Conservation (phyloP, 2,329 filamentous ascomycete genomes). For the Claviceps cyperi region DNA sequence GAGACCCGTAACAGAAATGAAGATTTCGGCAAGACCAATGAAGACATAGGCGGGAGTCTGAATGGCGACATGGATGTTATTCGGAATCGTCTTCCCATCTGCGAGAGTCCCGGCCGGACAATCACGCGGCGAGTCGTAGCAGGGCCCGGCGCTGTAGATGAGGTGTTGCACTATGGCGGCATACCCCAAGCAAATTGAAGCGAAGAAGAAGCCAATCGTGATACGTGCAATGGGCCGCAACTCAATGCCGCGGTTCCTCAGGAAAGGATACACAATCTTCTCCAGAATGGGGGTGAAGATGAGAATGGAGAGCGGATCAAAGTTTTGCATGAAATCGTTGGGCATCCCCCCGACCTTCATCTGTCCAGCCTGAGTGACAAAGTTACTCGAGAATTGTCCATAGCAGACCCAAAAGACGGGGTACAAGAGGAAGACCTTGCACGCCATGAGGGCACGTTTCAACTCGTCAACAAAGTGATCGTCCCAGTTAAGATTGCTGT, state of each 20-base stretch:
- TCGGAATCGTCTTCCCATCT: slow-evolving; percentile 19
- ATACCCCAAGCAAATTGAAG: slow-evolving; percentile 40
- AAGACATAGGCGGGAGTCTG: slow-evolving; percentile 40
- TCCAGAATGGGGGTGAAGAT: slow-evolving; percentile 54
- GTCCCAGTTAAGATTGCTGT: slow-evolving; percentile 40
- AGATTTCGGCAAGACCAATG: slow-evolving; percentile 44
- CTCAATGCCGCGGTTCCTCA: slow-evolving; percentile 41
- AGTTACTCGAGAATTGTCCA: slow-evolving; percentile 52
- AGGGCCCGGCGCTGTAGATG: slow-evolving; percentile 40
- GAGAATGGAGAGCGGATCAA: slow-evolving; percentile 52
- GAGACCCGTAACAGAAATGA: slow-evolving; percentile 52
- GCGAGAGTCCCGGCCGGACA: slow-evolving; percentile 19
- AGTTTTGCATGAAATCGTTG: slow-evolving; percentile 56
- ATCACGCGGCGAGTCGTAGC: slow-evolving; percentile 29
- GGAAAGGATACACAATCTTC: slow-evolving; percentile 43
- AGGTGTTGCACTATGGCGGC: slow-evolving; percentile 44
- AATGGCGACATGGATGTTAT: slow-evolving; percentile 39
- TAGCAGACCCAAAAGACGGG: slow-evolving; percentile 56
- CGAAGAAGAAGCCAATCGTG: slow-evolving; percentile 45
- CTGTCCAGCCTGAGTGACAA: slow-evolving; percentile 44
- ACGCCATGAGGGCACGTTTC: slow-evolving; percentile 50
- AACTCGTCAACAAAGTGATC: slow-evolving; percentile 60
- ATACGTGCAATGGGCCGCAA: slow-evolving; percentile 54
- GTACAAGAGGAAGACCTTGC: slow-evolving; percentile 55
- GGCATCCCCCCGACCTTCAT: slow-evolving; percentile 51